phyloP scores from a whole-genome alignment of 2,329 filamentous ascomycete genomes.

The Colletotrichum liaoningense region DNA sequence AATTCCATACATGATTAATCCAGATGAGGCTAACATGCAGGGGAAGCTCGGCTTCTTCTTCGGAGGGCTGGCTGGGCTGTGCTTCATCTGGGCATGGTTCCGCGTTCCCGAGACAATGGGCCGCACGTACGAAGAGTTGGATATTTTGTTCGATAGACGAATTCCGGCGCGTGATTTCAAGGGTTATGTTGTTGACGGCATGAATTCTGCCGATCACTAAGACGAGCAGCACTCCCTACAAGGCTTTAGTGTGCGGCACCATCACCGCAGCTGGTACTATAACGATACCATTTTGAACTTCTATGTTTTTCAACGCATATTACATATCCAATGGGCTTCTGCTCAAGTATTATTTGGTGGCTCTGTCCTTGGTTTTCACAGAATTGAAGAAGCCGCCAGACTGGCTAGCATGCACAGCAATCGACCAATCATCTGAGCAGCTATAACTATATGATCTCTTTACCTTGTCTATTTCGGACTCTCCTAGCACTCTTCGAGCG shows the following conservation, averaged over 20 bases:
- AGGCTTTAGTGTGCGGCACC: background rate
- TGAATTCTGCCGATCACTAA: background rate
- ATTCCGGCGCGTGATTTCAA: constrained; percentile 47
- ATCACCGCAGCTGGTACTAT: background rate
- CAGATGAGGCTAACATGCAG: constrained; percentile 47
- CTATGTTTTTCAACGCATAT: background rate
- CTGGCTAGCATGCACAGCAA: background rate
- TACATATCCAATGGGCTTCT: background rate
- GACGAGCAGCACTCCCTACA: background rate
- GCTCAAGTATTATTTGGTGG: background rate
- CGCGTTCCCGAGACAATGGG: constrained; percentile 41
- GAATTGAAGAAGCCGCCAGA: background rate
- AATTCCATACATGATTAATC: constrained; percentile 44
- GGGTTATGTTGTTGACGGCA: constrained; percentile 48
- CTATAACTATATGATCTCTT: background rate
- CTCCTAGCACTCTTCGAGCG: background rate
- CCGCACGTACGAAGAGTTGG: constrained; percentile 41
- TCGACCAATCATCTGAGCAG: background rate
- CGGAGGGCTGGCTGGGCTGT: constrained; percentile 37
- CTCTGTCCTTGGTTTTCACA: background rate
- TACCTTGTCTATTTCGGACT: background rate
- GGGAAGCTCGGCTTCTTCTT: constrained; percentile 46
- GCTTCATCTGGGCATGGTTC: constrained; percentile 41
- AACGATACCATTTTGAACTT: background rate
- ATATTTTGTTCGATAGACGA: constrained; percentile 46